Evolutionary conservation across 139 green algal species (phyloP).

Genomic region (Chlorella vulgaris): DNA sequence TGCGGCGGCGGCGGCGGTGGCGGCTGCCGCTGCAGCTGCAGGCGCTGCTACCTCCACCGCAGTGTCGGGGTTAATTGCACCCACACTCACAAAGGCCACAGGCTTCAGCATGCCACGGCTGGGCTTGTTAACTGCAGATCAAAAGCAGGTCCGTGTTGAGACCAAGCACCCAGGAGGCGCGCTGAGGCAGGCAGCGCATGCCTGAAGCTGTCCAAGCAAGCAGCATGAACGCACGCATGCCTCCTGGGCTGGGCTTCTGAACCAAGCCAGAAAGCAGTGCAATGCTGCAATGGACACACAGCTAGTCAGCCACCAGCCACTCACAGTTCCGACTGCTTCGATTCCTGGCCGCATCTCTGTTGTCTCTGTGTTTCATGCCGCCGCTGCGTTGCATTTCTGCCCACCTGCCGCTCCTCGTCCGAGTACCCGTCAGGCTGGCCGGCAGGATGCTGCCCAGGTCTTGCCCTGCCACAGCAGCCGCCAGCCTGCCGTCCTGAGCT

Average conservation of each 20-base stretch:
- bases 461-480: slow-evolving; percentile 10
- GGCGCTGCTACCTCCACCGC: slow-evolving; percentile 11
- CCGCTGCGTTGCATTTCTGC: neutral
- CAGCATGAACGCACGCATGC: no score
- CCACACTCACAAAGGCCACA: slow-evolving; percentile 39
- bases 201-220: no score
- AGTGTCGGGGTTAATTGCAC: slow-evolving; percentile 29
- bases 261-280: no score
- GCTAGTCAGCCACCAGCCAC: neutral
- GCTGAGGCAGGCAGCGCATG: no score
- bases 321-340: slow-evolving; percentile 12
- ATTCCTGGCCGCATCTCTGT: neutral
- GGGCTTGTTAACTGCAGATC: slow-evolving; percentile 6
- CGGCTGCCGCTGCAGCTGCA: neutral
- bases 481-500: neutral
- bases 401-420: slow-evolving; percentile 19
- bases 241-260: no score
- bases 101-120: slow-evolving; percentile 27
- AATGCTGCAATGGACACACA: no score
- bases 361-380: neutral
- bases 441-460: neutral
- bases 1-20: neutral
- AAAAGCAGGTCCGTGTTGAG: neutral
- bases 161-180: neutral
- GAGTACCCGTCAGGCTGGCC: neutral